Evolutionary conservation across 139 green algal species (phyloP).

Genomic region (Picochlorum sp.): DNA sequence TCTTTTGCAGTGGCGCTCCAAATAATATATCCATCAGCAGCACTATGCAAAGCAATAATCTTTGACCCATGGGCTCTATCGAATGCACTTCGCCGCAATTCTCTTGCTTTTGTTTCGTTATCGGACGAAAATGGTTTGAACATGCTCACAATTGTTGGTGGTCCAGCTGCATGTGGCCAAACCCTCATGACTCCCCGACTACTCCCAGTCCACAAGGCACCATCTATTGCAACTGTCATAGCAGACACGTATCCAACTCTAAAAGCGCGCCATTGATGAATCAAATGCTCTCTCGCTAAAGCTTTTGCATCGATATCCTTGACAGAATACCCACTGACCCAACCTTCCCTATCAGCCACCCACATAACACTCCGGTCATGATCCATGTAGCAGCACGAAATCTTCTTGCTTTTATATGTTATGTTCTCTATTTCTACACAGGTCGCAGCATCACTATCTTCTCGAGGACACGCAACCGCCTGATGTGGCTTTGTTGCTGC

Average conservation of each 20-base stretch:
- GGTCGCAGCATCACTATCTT: slow-evolving; percentile 41
- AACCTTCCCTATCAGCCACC: slow-evolving; percentile 39
- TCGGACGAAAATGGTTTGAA: neutral
- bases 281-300: neutral
- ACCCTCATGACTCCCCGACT: slow-evolving; percentile 39
- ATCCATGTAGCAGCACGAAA: slow-evolving; percentile 30
- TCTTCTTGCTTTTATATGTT: neutral
- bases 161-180: slow-evolving; percentile 21
- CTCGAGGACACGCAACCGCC: neutral
- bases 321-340: slow-evolving; percentile 15
- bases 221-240: slow-evolving; percentile 35
- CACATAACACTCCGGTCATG: slow-evolving; percentile 32
- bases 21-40: slow-evolving; percentile 40
- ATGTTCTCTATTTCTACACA: slow-evolving; percentile 21
- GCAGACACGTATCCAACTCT: slow-evolving; percentile 28
- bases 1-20: slow-evolving; percentile 41
- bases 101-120: slow-evolving; percentile 8
- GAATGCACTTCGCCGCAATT: slow-evolving; percentile 31
- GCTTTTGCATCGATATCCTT: neutral
- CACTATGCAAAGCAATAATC: slow-evolving; percentile 20
- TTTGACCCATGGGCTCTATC: slow-evolving; percentile 23
- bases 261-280: slow-evolving; percentile 31
- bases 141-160: neutral
- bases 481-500: too few species aligned
- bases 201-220: slow-evolving; percentile 63